These are phyloP conservation scores for Fraxinus ornus DNA, from an alignment of 305 asterid species.

Conservation along the genomic window DNA sequence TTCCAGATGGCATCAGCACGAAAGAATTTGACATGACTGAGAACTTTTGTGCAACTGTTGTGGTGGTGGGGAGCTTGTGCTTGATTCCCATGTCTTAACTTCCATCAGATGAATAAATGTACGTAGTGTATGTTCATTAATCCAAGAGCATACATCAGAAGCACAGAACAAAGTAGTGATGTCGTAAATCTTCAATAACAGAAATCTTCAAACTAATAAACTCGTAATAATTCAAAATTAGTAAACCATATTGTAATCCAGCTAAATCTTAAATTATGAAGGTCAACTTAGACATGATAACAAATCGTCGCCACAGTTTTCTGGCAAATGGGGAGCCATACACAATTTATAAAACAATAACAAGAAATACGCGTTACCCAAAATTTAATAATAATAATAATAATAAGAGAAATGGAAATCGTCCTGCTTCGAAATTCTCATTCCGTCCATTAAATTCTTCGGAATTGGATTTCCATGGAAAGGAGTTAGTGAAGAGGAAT, in stretches of 20 bases:
- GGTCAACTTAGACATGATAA: constrained; percentile 7
- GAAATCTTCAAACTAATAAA: background rate
- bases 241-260: constrained; percentile 12
- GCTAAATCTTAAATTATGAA: constrained; percentile 22
- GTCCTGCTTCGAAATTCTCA: constrained; percentile 1
- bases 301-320: constrained; percentile 8
- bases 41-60: constrained; percentile 4
- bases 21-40: background rate
- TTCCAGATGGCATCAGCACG: too few species aligned
- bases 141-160: background rate
- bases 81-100: background rate
- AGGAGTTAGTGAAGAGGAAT: constrained; percentile 41
- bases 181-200: background rate
- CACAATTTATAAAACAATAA: background rate
- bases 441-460: background rate
- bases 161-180: too few species aligned
- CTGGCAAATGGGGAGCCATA: background rate
- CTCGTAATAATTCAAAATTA: background rate
- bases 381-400: background rate
- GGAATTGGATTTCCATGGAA: background rate
- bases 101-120: background rate
- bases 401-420: background rate
- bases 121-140: background rate
- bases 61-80: constrained; percentile 5
- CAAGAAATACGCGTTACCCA: background rate